Base-by-base conservation (phyloP, 805 yeast species). In the Yarrowia divulgata region DNA sequence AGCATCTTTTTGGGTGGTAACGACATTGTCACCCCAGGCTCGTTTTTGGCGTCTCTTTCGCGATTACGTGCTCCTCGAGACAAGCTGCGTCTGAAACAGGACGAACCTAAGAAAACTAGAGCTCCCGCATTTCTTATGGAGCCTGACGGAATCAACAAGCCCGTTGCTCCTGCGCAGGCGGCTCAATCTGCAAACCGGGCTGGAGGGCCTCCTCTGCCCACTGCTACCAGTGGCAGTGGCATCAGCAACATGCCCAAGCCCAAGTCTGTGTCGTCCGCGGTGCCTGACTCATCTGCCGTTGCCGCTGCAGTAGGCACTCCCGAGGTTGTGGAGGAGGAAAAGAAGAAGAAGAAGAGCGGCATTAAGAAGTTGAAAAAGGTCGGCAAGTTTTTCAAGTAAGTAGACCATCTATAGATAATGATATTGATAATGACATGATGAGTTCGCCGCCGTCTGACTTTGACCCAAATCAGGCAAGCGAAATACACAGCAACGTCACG, bases 1-100 rank as follows among this genome's bases (percentile, higher is more conserved):
- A 97, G 92, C 71, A 84, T 95, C 18, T 86, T 89, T 71, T 79
- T 94, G 70, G 98, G 98, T 0, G 87, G 93, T 14, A 96, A 90
- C 76, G 87, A 89, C 67, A 78, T 91, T 1, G 79, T 91, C 71
- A 86, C 80, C 8, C 82, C 84, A 1, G 66, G 68, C 1, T 72
- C 71, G 68, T 80, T 74, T 70, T 69, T 81, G 52, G 71, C 74
- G 18, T 73, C 76, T 19, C 68, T 81, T 64, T 69, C 74, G 13
- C 70, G 77, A 3, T 71, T 79, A 40, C 63, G 72, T 3, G 69
- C 71, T 6, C 73, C 76, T 4, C 73, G 82, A 14, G 73, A 73
- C 35, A 69, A 72, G 55, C 73, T 81, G 32, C 63, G 69, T 8
- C 74, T 81, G 14, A 76, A 76, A 57, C 34, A 69, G 58, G 18